A percentile compares a stretch with the other conserved stretches of the same genome.
phyloP scores from a whole-genome alignment of 2,329 filamentous ascomycete genomes.

The Dothiorella sarmentorum region DNA sequence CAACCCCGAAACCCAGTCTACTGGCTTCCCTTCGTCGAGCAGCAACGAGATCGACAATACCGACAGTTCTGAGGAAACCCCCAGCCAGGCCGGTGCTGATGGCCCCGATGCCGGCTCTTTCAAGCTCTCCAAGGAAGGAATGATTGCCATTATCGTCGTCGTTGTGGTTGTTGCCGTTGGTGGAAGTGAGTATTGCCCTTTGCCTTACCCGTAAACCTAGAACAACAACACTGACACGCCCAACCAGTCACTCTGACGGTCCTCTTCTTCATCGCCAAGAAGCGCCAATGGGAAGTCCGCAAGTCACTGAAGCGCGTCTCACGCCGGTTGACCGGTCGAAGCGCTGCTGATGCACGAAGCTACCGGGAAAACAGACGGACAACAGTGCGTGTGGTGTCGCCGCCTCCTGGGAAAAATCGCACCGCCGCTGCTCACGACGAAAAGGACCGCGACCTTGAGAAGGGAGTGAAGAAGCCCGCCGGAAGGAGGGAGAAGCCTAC shows the following conservation, averaged over 20 bases:
- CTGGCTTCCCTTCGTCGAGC: background rate
- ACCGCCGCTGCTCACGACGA: slow-evolving; percentile 23
- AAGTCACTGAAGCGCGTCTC: slow-evolving; percentile 67
- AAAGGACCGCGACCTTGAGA: slow-evolving; percentile 33
- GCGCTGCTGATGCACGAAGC: slow-evolving; percentile 22
- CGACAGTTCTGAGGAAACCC: slow-evolving; percentile 20
- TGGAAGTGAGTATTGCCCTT: slow-evolving; percentile 57
- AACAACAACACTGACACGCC: slow-evolving; percentile 20
- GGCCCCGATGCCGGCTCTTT: slow-evolving; percentile 60
- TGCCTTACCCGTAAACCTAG: slow-evolving; percentile 2
- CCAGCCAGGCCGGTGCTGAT: slow-evolving; percentile 56
- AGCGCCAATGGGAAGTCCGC: slow-evolving; percentile 76
- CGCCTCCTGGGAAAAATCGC: slow-evolving; percentile 26
- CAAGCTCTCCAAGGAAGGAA: slow-evolving; percentile 63
- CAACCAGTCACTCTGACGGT: slow-evolving; percentile 58
- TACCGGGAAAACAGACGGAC: slow-evolving; percentile 24
- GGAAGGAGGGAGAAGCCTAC: slow-evolving; percentile 24
- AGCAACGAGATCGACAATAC: background rate
- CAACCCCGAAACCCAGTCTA: background rate
- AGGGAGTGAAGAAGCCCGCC: slow-evolving; percentile 22
- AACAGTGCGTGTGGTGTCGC: slow-evolving; percentile 34
- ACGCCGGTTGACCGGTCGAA: slow-evolving; percentile 43
- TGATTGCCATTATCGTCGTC: slow-evolving; percentile 74
- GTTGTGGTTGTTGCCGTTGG: slow-evolving; percentile 56
- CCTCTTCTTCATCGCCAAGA: slow-evolving; percentile 79